Evolutionary conservation across 192 early-diverging fungal species (phyloP).

Genomic region (Linnemannia hyalina): DNA sequence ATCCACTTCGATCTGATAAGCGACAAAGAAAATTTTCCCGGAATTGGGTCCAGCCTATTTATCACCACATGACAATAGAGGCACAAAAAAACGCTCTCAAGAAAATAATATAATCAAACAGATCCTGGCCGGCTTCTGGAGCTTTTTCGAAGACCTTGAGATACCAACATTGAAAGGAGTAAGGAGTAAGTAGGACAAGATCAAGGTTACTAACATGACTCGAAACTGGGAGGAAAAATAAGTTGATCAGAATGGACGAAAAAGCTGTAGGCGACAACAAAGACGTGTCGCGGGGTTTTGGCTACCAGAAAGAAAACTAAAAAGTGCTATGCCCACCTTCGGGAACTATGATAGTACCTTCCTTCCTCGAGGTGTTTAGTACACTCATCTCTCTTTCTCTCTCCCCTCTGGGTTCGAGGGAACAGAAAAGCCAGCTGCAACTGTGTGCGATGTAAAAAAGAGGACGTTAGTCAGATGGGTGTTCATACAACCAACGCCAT

Average conservation of each 20-base stretch:
- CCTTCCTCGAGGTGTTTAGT: too few species aligned
- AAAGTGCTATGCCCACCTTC: not conserved
- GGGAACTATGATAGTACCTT: not conserved
- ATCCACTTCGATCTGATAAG: not conserved
- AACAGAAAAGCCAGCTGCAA: not conserved
- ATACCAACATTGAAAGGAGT: too few species aligned
- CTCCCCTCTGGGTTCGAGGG: not conserved
- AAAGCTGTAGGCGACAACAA: not conserved
- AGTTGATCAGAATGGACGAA: too few species aligned
- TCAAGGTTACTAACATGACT: not conserved
- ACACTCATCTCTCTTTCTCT: not conserved
- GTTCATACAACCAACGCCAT: not conserved
- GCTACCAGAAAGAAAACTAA: too few species aligned
- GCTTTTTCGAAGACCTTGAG: too few species aligned
- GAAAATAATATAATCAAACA: not conserved
- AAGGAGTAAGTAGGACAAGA: not conserved
- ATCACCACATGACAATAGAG: not conserved
- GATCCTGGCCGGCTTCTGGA: too few species aligned
- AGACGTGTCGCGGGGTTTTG: too few species aligned
- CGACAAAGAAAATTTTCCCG: not conserved
- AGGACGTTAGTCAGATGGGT: not conserved
- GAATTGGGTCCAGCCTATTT: not conserved
- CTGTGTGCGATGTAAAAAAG: not conserved
- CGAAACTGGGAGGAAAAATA: too few species aligned
- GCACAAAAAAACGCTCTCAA: not conserved